Conservation (phyloP, 2,329 filamentous ascomycete genomes). For the Rutstroemia sp. region DNA sequence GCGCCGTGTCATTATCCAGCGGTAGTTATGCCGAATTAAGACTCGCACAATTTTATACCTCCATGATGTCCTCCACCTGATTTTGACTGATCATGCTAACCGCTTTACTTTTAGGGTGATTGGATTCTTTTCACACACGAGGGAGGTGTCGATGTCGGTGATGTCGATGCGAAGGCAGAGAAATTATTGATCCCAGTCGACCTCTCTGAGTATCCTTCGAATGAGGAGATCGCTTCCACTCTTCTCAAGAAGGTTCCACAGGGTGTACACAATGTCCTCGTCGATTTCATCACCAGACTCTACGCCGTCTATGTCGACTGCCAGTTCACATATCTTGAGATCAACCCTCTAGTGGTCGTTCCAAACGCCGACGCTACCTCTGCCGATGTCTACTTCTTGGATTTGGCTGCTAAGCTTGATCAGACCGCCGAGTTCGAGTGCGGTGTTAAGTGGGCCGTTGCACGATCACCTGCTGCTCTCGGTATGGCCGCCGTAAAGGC, state of each 20-base stretch:
- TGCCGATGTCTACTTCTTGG: constrained; percentile 93
- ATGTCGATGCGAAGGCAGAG: constrained; percentile 98
- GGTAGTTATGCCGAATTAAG: background rate
- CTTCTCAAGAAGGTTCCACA: constrained; percentile 90
- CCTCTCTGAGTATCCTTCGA: constrained; percentile 88
- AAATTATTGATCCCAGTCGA: constrained; percentile 97
- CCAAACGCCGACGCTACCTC: constrained; percentile 89
- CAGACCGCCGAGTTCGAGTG: constrained; percentile 99
- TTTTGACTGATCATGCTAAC: constrained; percentile 20
- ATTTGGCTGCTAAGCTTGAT: constrained; percentile 96
- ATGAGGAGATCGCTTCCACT: constrained; percentile 79
- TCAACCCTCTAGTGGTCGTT: constrained; percentile 97
- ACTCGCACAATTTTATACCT: constrained; percentile 11
- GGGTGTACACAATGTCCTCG: constrained; percentile 94
- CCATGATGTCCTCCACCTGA: background rate
- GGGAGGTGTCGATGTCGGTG: constrained; percentile 98
- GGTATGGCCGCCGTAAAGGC: constrained; percentile 65
- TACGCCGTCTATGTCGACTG: constrained; percentile 99
- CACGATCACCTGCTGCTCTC: constrained; percentile 80
- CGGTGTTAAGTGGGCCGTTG: constrained; percentile 97
- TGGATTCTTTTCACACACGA: constrained; percentile 99
- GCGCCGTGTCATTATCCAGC: background rate
- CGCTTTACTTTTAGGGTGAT: constrained; percentile 61
- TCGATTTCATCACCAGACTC: constrained; percentile 97
- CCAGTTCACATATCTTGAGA: constrained; percentile 99